These are phyloP conservation scores for Deinandra increscens DNA, from an alignment of 129 eudicot species.

Conservation along the genomic window DNA sequence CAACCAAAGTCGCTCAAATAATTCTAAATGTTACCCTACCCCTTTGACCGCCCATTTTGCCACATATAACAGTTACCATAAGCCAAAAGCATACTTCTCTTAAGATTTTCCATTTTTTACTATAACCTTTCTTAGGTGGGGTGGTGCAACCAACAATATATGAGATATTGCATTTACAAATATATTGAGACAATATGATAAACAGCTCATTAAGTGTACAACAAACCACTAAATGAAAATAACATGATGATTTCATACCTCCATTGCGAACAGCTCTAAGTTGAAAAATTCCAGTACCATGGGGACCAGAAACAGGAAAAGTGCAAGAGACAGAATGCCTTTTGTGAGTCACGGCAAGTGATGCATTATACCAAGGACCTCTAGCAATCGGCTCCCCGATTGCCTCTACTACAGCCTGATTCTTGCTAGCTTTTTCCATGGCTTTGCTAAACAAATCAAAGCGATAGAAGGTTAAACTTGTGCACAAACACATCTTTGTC, in stretches of 20 bases:
- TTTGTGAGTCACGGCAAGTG: conserved; percentile 89
- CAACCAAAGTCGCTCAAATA: neutral
- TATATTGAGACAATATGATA: neutral
- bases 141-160: conserved; percentile 1
- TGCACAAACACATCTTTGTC: neutral
- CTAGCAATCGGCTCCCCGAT: conserved; percentile 92
- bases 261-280: conserved; percentile 79
- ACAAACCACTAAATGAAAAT: neutral
- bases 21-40: neutral
- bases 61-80: neutral
- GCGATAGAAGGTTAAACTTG: conserved; percentile 12
- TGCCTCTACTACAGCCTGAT: conserved; percentile 62
- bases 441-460: conserved; percentile 66
- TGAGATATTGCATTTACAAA: neutral
- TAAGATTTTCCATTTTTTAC: neutral
- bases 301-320: conserved; percentile 95
- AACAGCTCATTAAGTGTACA: neutral
- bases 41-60: neutral
- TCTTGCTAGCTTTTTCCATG: conserved; percentile 85
- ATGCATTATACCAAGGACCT: conserved; percentile 99
- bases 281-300: conserved; percentile 86
- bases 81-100: conserved; percentile 9
- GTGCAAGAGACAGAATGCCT: conserved; percentile 93
- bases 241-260: conserved; percentile 40
- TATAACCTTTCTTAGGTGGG: neutral